Evolutionary conservation across 1,284 basidiomycete genomes (phyloP), one percentile per base, ranked within the genome.

Genomic region (Ustilago cynodontis): DNA sequence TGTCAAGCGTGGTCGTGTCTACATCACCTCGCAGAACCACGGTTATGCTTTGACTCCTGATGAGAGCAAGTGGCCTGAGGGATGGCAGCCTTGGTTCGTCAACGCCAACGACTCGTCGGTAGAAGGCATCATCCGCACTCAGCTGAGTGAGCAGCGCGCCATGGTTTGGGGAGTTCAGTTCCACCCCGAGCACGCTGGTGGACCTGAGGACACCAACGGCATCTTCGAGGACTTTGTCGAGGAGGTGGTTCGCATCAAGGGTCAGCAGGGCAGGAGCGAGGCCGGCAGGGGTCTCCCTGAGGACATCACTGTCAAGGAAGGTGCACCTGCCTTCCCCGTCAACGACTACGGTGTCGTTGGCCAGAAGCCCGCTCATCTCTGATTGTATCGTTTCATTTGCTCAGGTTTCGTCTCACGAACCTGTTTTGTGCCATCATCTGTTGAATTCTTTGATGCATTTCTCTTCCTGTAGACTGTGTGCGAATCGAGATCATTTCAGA

Each of bases 1-100:
- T 31, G 95, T 98, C 88, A 93, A 91, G 85, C 94, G 95, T 55
- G 97, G 96, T 20, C 90, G 96, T 49, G 95, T 99, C 52, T 99
- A 98, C 88, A 95, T 99, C 58, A 99, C 96, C 1, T 92, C 85
- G 39, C 87, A 88, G 83, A 88, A 88, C 78, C 87, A 94, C 93
- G 84, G 77, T 0, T 81, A 47, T 37, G 78, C 60, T 16, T 63
- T 85, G 6, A 80, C 82, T 6, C 74, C 70, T 13, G 77, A 79
- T 47, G 80, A 82, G 69, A 78, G 77, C 65, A 77, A 80, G 57
- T 85, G 82, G 82, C 81, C 81, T 29, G 64, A 82, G 52, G 82
- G 79, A 43, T 85, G 84, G 84, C 65, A 78, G 71, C 82, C 82
- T 3, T 84, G 81, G 81, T 85, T 84, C 59, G 78, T 84, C 68